Conservation (phyloP, 2,329 filamentous ascomycete species). For the Trichoderma sp. region DNA sequence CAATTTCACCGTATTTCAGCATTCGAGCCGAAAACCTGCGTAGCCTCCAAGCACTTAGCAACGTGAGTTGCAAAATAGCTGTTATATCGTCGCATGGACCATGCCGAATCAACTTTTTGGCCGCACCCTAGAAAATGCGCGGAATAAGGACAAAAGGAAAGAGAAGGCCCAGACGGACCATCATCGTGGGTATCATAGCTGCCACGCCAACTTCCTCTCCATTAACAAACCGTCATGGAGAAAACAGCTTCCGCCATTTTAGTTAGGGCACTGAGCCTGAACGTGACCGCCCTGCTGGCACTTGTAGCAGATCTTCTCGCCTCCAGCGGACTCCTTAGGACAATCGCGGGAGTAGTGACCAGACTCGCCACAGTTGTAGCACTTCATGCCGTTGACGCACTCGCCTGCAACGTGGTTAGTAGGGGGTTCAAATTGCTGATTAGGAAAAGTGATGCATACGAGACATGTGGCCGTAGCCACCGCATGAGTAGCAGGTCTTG, state of each 20-base stretch:
- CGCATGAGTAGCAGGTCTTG: slow-evolving; percentile 98
- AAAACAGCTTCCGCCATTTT: slow-evolving; percentile 34
- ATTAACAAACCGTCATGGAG: slow-evolving; percentile 21
- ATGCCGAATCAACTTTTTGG: slow-evolving; percentile 32
- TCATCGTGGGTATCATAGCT: slow-evolving; percentile 44
- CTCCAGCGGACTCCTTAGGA: slow-evolving; percentile 80
- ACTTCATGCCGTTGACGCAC: slow-evolving; percentile 98
- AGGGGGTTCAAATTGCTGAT: neutral
- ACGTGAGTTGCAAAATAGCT: slow-evolving; percentile 29
- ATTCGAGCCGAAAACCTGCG: slow-evolving; percentile 24
- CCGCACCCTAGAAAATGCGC: slow-evolving; percentile 20
- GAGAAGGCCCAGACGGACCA: slow-evolving; percentile 28
- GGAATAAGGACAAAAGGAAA: slow-evolving; percentile 26
- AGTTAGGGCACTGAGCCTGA: slow-evolving; percentile 87
- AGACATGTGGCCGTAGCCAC: slow-evolving; percentile 94
- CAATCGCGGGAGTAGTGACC: slow-evolving; percentile 96
- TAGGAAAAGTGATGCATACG: slow-evolving; percentile 47
- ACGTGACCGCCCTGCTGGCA: slow-evolving; percentile 83
- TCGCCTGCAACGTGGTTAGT: slow-evolving; percentile 54
- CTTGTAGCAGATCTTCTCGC: slow-evolving; percentile 99
- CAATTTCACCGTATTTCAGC: slow-evolving; percentile 33
- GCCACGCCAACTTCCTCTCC: slow-evolving; percentile 38
- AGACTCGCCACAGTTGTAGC: slow-evolving; percentile 97
- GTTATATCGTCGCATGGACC: slow-evolving; percentile 34
- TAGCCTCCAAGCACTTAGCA: slow-evolving; percentile 29